Base-by-base conservation (phyloP, 495 filamentous ascomycete genomes). In the Penicillium daleae region DNA sequence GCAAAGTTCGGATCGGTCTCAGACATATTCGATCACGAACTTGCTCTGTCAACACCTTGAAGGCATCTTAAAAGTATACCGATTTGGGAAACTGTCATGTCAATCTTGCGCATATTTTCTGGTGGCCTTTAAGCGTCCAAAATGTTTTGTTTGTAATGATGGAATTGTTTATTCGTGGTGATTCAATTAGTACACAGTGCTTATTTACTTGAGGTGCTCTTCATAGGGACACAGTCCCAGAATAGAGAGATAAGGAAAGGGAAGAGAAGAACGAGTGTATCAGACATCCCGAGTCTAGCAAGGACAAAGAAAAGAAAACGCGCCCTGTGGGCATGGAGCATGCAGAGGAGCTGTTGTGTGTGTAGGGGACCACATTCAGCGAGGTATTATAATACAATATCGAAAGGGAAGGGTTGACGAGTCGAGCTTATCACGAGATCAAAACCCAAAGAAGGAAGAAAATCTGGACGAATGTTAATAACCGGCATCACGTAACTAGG, bases 361-460 rank as follows among this genome's bases (percentile, higher is more conserved):
- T 48, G 35, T 44, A 39, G 19, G 48, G 4, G n/a, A 40, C 5
- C 7, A 57, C 58, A 61, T 29, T 54, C 56, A 35, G 63, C 59
- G 62, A 61, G 48, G 50, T 66, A 69, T 78, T 78, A 73, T 78
- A 72, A 74, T 79, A 79, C 76, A 79, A 61, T 74, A 75, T 53
- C 59, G 57, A 56, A 66, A 22, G 61, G 56, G 49, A 57, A 58
- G 46, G 61, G 22, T 32, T 40, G 51, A 52, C 42, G 21, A 53
- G 58, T 68, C 60, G 50, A 66, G 56, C 75, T 69, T 76, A 84
- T 74, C 81, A 80, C 42, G 82, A 83, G 69, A 85, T 79, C 69
- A 86, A 74, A 39, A 86, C 84, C 84, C 83, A 86, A 48, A 86
- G 72, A 69, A 86, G 76, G 77, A 86, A 86, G 72, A 86, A 83